Percentiles rank a stretch among this genome's conserved stretches.
Conservation (phyloP, 306 rosid species). For the Malus domestica region DNA sequence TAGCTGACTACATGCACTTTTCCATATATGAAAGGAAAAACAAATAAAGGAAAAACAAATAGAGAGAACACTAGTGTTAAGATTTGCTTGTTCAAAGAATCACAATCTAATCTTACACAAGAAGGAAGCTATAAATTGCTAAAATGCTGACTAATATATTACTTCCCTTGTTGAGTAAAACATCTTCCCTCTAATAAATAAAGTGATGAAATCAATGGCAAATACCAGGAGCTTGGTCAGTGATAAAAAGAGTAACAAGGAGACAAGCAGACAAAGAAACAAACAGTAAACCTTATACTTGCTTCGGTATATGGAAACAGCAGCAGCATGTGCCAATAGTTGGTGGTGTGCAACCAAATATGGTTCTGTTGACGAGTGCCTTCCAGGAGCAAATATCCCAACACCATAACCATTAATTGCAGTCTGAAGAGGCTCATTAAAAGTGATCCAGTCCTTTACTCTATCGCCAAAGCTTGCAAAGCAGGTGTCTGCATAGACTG, state of each 20-base stretch:
- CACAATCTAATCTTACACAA: not conserved
- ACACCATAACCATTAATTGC: constrained; percentile 60
- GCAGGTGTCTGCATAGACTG: constrained; percentile 78
- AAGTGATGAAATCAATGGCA: not conserved
- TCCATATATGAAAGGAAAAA: not conserved
- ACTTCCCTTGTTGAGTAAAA: not conserved
- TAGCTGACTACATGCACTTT: not conserved
- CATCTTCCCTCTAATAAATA: not conserved
- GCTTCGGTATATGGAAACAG: constrained; percentile 60
- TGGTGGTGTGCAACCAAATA: constrained; percentile 82
- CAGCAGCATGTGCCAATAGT: constrained; percentile 82
- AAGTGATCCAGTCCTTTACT: constrained; percentile 80
- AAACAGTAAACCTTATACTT: constrained; percentile 60
- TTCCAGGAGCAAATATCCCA: constrained; percentile 78
- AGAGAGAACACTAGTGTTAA: no score
- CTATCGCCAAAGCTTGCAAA: constrained; percentile 89
- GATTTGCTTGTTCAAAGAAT: not conserved
- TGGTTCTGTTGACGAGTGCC: constrained; percentile 51
- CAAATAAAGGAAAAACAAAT: no score
- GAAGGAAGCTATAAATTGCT: not conserved
- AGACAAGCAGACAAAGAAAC: not conserved
- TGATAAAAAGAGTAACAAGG: no score
- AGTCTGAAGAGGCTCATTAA: constrained; percentile 91
- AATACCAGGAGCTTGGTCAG: not conserved
- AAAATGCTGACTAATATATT: not conserved